phyloP scores from a whole-genome alignment of 495 filamentous ascomycete species.

The Pseudomonodictys pantanalensis region DNA sequence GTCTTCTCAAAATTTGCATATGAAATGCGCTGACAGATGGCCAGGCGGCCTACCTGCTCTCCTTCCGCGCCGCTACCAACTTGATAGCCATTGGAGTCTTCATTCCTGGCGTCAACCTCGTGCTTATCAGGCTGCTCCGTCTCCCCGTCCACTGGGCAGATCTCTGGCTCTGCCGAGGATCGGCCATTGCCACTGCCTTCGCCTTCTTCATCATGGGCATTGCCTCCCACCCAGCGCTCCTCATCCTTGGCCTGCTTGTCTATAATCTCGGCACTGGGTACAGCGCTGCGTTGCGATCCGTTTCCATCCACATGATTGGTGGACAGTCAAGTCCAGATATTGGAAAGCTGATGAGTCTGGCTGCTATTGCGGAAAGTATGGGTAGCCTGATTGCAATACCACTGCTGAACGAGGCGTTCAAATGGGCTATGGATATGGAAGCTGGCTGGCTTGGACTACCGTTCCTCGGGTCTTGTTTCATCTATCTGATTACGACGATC shows the following conservation, averaged over 20 bases:
- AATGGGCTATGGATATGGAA: slow-evolving; percentile 43
- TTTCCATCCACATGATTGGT: slow-evolving; percentile 42
- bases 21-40: not conserved
- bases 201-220: slow-evolving; percentile 39
- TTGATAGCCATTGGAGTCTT: slow-evolving; percentile 40
- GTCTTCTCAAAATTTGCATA: not conserved
- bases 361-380: slow-evolving; percentile 39
- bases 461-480: slow-evolving; percentile 7
- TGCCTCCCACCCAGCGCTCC: slow-evolving; percentile 37
- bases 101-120: slow-evolving; percentile 32
- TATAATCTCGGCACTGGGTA: slow-evolving; percentile 42
- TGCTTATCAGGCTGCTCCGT: slow-evolving; percentile 35
- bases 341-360: slow-evolving; percentile 37
- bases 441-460: slow-evolving; percentile 28
- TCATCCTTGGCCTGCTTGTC: slow-evolving; percentile 41
- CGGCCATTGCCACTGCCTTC: slow-evolving; percentile 36
- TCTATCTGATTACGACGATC: slow-evolving; percentile 8
- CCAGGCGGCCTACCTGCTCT: slow-evolving; percentile 46
- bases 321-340: slow-evolving; percentile 40
- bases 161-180: slow-evolving; percentile 39
- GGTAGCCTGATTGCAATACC: slow-evolving; percentile 42
- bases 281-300: slow-evolving; percentile 37
- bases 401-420: slow-evolving; percentile 42
- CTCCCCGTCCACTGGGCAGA: slow-evolving; percentile 40
- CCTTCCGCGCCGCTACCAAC: slow-evolving; percentile 42